Conservation (phyloP, 1,139 yeast species). For the Saccharomyces hybrid region DNA sequence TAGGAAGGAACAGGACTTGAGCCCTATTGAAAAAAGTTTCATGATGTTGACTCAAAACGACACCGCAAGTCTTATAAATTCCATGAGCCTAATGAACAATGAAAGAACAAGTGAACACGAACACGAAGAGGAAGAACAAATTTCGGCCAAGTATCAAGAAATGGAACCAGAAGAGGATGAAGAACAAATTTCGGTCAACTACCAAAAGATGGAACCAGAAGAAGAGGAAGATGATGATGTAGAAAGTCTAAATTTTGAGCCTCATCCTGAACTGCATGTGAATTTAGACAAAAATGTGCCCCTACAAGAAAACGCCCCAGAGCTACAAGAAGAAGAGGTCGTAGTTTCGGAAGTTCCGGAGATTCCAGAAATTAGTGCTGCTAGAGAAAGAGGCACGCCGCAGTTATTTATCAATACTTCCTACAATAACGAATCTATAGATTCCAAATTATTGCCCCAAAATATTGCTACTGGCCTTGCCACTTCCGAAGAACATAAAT, state of each 20-base stretch:
- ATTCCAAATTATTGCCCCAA: too few species aligned
- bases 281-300: not conserved
- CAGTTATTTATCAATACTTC: too few species aligned
- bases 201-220: too few species aligned
- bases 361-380: not conserved
- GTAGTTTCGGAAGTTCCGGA: not conserved
- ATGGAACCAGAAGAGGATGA: too few species aligned
- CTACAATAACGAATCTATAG: too few species aligned
- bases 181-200: too few species aligned
- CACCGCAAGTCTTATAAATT: not conserved
- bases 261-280: slow-evolving; percentile 11
- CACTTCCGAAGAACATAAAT: not conserved
- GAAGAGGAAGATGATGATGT: not conserved
- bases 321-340: not conserved
- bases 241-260: slow-evolving; percentile 16
- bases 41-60: slow-evolving; percentile 27
- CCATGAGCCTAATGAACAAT: slow-evolving; percentile 1
- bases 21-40: slow-evolving; percentile 29
- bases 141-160: too few species aligned
- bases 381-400: not conserved
- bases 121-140: not conserved
- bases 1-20: slow-evolving; percentile 8
- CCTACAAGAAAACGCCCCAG: not conserved
- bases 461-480: not conserved
- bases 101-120: slow-evolving; percentile 1